Evolutionary conservation across 257 asterid species (phyloP).

Genomic region (Nicotiana attenuata): DNA sequence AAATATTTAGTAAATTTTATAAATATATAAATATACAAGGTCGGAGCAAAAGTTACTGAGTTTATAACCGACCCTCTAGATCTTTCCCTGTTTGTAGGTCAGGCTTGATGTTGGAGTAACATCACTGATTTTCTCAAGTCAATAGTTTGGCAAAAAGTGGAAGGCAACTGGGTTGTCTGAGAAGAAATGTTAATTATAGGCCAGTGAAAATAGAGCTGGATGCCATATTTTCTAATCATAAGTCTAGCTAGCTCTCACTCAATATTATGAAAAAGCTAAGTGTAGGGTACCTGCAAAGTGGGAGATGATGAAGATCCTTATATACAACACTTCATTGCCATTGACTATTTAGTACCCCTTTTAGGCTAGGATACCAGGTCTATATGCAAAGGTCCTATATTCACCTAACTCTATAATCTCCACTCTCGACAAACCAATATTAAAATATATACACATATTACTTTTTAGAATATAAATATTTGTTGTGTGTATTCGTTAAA

Average conservation of each 20-base stretch:
- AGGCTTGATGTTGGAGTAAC: conserved; percentile 15
- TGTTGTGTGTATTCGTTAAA: too few species aligned
- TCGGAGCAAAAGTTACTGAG: too few species aligned
- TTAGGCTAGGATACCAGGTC: not conserved
- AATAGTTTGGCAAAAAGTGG: conserved; percentile 13
- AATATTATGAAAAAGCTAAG: not conserved
- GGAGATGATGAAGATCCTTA: conserved; percentile 9
- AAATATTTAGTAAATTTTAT: too few species aligned
- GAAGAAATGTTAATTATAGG: conserved; percentile 15
- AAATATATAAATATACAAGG: too few species aligned
- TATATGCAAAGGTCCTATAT: not conserved
- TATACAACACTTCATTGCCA: not conserved
- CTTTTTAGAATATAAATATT: too few species aligned
- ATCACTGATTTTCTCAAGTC: conserved; percentile 5
- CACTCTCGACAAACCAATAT: not conserved
- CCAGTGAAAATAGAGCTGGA: conserved; percentile 62
- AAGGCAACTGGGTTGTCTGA: conserved; percentile 8
- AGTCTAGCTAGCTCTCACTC: conserved; percentile 28
- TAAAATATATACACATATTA: too few species aligned
- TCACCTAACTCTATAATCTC: not conserved
- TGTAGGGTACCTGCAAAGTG: conserved; percentile 20
- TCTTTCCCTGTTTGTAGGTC: not conserved
- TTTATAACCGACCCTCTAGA: too few species aligned
- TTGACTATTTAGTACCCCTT: not conserved
- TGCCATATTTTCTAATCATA: conserved; percentile 37